Evolutionary conservation across 805 yeast genomes (phyloP), one percentile per base, ranked within the genome.

Genomic region (Saccharomycopsis olivae): DNA sequence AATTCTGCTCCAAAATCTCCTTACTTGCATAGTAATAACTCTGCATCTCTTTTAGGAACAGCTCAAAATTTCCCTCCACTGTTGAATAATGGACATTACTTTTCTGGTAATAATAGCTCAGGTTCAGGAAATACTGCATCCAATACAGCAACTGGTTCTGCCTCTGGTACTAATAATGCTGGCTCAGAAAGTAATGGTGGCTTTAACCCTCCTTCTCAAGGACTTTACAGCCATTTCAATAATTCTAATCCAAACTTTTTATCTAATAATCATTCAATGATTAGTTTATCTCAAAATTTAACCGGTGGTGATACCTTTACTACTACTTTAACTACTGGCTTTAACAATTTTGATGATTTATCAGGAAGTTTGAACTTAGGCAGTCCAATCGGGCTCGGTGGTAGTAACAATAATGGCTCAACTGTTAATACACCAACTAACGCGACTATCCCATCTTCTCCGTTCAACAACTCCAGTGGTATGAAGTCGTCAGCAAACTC

Each of bases 271-370:
- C 32, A 38, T 16, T 35, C 42, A 25, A 31, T 41, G 43, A 15
- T 41, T 29, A 44, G 34, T 19, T 33, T 44, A 19, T 38, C 43
- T 11, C 48, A 44, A 38, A 44, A 44, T 20, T 35, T 44, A 25
- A 44, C 48, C 6, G 48, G 48, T 9, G 48, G 48, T 10, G 48
- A 44, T 27, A 40, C 45, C 21, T 44, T 41, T 18, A 38, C 48
- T 1, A 38, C 44, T 4, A 35, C 40, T 13, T 30, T 36, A 29
- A 5, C 37, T 27, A 16, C 15, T 20, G 32, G 37, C n/a, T 33
- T 35, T 4, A 36, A 36, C 18, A 39, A 15, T 34, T 13, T n/a
- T 14, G 39, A 36, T 6, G 39, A 36, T n/a, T 16, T 34, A 11
- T 14, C 36, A 4, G n/a, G n/a, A n/a, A 21, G 20, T 13, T 18